Base-by-base conservation (phyloP, 108 stramenopile species). In the Aurantiochytrium sp. region DNA sequence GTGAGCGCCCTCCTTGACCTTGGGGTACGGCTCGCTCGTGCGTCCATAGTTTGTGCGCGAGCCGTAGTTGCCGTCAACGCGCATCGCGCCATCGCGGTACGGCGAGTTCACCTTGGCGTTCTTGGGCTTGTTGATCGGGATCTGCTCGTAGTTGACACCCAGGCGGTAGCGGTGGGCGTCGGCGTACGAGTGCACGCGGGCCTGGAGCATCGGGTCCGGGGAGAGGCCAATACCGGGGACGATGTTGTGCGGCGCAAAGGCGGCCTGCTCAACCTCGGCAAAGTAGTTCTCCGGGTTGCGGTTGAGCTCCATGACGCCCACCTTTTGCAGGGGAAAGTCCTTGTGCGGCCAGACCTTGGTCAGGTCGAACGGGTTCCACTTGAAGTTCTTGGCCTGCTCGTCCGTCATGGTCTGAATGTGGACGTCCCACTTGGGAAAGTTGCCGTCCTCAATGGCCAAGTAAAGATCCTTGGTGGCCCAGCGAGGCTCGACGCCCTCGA, bases 151-250 rank as follows among this genome's bases (percentile, higher is more conserved):
- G 89, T 94, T 93, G n/a, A 92, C 90, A 19, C 94, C 94, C 50
- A 94, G 90, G 42, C 94, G 91, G 90, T 94, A 93, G 36, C 93
- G 85, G 88, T 94, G 94, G 27, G 93, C 92, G 89, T 94, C 94
- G 34, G 93, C 90, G 91, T 94, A 94, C 37, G 92, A 91, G 87
- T 93, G 93, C 30, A 92, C 42, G 15, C 91, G 88, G 34, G 88
- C 94, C 88, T 94, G 94, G 31, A 94, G 91, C 93, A 94, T 94
- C 87, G 93, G 93, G 90, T 94, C 94, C 32, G 94, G 94, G 27
- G 93, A 94, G n/a, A 93, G 93, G 59, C 93, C 93, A n/a, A 94
- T 92, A 17, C 94, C 94, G 12, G 94, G 94, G 39, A 94, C 85
- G 91, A 94, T 90, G 92, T 94, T 93, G 54, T 91, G 55, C 45